Conservation (phyloP, 2,329 filamentous ascomycete species). For the Venturia pyrina region DNA sequence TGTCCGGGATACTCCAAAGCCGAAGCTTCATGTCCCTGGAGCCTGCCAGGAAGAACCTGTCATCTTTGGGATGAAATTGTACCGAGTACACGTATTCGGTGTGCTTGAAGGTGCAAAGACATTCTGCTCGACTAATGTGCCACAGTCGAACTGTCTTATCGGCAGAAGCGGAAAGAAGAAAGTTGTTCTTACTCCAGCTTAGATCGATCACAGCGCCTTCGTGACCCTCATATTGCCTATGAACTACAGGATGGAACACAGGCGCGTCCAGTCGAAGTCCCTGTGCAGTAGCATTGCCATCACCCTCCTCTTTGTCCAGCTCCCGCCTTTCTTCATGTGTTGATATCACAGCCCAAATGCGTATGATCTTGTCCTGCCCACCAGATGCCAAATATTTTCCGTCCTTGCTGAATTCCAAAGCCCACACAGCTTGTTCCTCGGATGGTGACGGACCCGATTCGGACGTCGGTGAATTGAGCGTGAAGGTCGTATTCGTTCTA, state of each 20-base stretch:
- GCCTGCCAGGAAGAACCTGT: conserved; percentile 92
- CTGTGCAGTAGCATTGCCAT: conserved; percentile 33
- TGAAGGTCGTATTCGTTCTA: not conserved
- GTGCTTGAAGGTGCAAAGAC: conserved; percentile 87
- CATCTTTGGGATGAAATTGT: conserved; percentile 86
- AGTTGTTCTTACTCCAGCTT: conserved; percentile 99
- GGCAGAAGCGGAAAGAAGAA: conserved; percentile 91
- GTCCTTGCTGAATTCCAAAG: conserved; percentile 84
- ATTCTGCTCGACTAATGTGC: conserved; percentile 79
- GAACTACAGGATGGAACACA: conserved; percentile 72
- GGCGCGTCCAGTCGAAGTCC: conserved; percentile 67
- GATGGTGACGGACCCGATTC: conserved; percentile 23
- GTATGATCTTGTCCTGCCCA: conserved; percentile 74
- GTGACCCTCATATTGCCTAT: conserved; percentile 75
- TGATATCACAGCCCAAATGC: conserved; percentile 82
- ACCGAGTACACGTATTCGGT: conserved; percentile 93
- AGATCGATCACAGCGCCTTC: conserved; percentile 78
- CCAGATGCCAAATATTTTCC: conserved; percentile 87
- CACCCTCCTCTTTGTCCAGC: conserved; percentile 61
- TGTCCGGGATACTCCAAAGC: conserved; percentile 95
- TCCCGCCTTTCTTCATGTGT: conserved; percentile 67
- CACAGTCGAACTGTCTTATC: conserved; percentile 93
- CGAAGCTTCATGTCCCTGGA: conserved; percentile 81
- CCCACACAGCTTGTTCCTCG: conserved; percentile 68
- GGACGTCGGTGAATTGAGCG: not conserved